Evolutionary conservation across 352 stramenopile genomes (phyloP).

Genomic region (Albugo candida): DNA sequence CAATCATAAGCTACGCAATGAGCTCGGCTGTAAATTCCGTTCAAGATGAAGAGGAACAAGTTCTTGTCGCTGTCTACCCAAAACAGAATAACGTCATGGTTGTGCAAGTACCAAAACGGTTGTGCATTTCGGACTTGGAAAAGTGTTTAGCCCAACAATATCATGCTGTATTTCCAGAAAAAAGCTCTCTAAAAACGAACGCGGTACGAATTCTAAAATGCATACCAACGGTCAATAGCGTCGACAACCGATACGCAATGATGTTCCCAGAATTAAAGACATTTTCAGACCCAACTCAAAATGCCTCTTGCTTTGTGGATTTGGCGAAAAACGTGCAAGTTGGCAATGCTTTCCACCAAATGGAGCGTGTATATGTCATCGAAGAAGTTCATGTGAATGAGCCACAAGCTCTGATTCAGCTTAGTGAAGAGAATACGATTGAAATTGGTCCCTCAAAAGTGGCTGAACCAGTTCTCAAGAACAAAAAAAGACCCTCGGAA

Average conservation of each 20-base stretch:
- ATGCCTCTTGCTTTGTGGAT: slow-evolving; percentile 28
- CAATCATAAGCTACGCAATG: too few relatives aligned
- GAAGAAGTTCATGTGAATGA: background rate
- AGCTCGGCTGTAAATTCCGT: too few relatives aligned
- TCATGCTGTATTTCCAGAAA: slow-evolving; percentile 33
- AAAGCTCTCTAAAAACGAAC: slow-evolving; percentile 19
- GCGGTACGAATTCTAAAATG: slow-evolving; percentile 49
- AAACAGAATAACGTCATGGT: slow-evolving; percentile 37
- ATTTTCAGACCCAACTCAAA: slow-evolving; percentile 2
- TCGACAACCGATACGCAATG: slow-evolving; percentile 15
- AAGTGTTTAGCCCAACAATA: slow-evolving; percentile 39
- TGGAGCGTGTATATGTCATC: slow-evolving; percentile 61
- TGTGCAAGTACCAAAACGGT: slow-evolving; percentile 26
- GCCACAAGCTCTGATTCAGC: slow-evolving; percentile 1
- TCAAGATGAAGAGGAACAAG: background rate
- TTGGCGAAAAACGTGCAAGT: slow-evolving; percentile 60
- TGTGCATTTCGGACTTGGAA: slow-evolving; percentile 39
- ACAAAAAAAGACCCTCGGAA: slow-evolving; percentile 1
- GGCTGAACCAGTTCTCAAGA: too few relatives aligned
- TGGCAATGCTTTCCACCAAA: slow-evolving; percentile 50
- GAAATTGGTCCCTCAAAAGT: too few relatives aligned
- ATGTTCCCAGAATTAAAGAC: slow-evolving; percentile 4
- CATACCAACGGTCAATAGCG: slow-evolving; percentile 25
- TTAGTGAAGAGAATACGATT: too few relatives aligned
- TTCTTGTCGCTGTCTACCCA: slow-evolving; percentile 51